phyloP scores from a whole-genome alignment of 2,329 filamentous ascomycete genomes.

The Pseudocercospora pini-densiflorae region DNA sequence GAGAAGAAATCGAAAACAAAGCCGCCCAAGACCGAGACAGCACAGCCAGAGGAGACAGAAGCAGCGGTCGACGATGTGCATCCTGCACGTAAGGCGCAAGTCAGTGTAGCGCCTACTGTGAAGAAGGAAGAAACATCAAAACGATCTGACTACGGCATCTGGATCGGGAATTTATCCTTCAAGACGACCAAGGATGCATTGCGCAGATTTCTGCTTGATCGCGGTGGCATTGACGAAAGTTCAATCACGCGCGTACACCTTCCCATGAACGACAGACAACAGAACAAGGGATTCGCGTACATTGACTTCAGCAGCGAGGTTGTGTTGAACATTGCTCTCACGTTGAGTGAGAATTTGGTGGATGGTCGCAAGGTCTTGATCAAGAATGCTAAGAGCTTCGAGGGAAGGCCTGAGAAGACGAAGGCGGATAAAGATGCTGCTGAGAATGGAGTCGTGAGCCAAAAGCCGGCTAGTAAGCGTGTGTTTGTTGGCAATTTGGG shows the following conservation, averaged over 20 bases:
- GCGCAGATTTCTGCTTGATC: conserved; percentile 76
- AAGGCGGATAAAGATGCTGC: conserved; percentile 47
- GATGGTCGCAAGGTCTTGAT: conserved; percentile 82
- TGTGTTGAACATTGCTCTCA: conserved; percentile 76
- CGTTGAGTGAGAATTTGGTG: conserved; percentile 82
- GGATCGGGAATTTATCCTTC: conserved; percentile 97
- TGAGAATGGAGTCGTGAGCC: conserved; percentile 28
- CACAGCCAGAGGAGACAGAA: conserved; percentile 11
- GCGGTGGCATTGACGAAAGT: conserved; percentile 62
- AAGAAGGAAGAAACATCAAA: conserved; percentile 37
- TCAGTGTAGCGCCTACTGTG: conserved; percentile 11
- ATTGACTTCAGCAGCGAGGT: conserved; percentile 79
- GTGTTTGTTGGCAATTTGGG: conserved; percentile 75
- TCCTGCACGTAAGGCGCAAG: conserved; percentile 13
- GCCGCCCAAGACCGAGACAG: conserved; percentile 24
- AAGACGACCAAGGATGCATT: conserved; percentile 74
- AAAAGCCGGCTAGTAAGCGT: conserved; percentile 72
- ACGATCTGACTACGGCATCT: conserved; percentile 83
- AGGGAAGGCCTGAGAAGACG: conserved; percentile 73
- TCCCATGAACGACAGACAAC: conserved; percentile 63
- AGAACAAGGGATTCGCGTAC: conserved; percentile 96
- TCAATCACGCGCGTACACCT: conserved; percentile 85
- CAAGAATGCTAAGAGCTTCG: conserved; percentile 88
- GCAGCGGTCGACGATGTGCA: conserved; percentile 14
- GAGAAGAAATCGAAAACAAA: conserved; percentile 69